Evolutionary conservation across 331 rosid species (phyloP), one percentile per base, ranked within the genome.

Genomic region (Pyrus hybrid): DNA sequence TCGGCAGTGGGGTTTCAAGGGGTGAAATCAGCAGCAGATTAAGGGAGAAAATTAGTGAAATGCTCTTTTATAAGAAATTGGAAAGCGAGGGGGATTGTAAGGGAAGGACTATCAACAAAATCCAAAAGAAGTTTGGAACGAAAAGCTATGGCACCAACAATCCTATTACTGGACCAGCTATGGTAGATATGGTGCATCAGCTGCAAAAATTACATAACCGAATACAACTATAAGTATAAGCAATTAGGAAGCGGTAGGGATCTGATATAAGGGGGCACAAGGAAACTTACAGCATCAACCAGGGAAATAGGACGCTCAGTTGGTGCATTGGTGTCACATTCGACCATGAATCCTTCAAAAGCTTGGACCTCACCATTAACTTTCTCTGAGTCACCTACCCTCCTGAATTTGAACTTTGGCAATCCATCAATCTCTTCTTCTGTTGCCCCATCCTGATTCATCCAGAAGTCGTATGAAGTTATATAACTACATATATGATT

Each of bases 381-480:
- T 74, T 80, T 83, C 86, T 87, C 82, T 32, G 69, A 43, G 61
- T 88, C 91, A 43, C 76, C 83, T 56, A 71, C 68, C 51, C 76
- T 72, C 20, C 67, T 75, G 74, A 88, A 93, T 81, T 75, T 86
- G 82, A 83, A 94, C 87, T 86, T 91, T 13, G 95, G 96, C 75
- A 94, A 79, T 84, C 61, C 85, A 23, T 90, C 86, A 30, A 94
- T 92, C 75, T 94, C 97, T 76, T 88, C 97, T 77, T 76, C 79
- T 20, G 96, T 88, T 17, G 97, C 97, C 70, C 98, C 97, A 67
- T 88, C 97, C 98, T 94, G 84, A 69, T 80, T 37, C 57, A 73
- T 72, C 63, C 35, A 54, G 21, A 83, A 63, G 65, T 53, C 75
- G 58, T 21, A 47, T 45, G 51, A 16, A 74, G 65, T 41, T 30